Conservation (phyloP, 2,329 filamentous ascomycete genomes). For the Eurotiales sp. region DNA sequence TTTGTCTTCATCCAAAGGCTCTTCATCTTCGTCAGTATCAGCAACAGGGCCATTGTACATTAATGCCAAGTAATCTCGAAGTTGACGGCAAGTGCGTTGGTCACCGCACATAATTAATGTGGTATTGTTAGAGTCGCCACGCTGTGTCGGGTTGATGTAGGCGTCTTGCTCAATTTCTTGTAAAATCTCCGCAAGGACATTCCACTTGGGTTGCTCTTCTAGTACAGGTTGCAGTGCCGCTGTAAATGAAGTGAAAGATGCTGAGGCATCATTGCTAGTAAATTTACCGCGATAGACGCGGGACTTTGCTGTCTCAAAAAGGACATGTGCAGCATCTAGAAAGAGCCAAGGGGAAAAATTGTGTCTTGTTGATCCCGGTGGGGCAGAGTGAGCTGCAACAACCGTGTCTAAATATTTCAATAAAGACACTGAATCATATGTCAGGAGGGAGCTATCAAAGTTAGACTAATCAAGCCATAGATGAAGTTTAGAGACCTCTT, state of each 20-base stretch:
- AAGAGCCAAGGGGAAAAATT: constrained; percentile 96
- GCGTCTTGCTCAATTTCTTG: constrained; percentile 90
- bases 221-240: constrained; percentile 73
- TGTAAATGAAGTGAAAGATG: constrained; percentile 47
- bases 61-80: constrained; percentile 85
- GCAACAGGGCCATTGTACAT: constrained; percentile 68
- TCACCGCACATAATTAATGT: constrained; percentile 96
- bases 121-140: constrained; percentile 83
- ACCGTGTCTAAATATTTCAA: constrained; percentile 93
- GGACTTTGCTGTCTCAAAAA: constrained; percentile 85
- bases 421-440: constrained; percentile 86
- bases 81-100: constrained; percentile 76
- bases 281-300: constrained; percentile 78
- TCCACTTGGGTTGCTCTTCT: constrained; percentile 95
- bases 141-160: constrained; percentile 72
- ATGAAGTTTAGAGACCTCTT: constrained; percentile 25
- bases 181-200: constrained; percentile 78
- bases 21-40: constrained; percentile 11
- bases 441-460: constrained; percentile 58
- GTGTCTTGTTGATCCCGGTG: constrained; percentile 79
- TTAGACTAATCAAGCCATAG: constrained; percentile 16
- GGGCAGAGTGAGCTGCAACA: constrained; percentile 81
- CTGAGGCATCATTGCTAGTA: constrained; percentile 51
- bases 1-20: constrained; percentile 39
- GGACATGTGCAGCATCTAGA: constrained; percentile 86